phyloP scores from a whole-genome alignment of 441 rosid species.

The Erodium chrysanthum region DNA sequence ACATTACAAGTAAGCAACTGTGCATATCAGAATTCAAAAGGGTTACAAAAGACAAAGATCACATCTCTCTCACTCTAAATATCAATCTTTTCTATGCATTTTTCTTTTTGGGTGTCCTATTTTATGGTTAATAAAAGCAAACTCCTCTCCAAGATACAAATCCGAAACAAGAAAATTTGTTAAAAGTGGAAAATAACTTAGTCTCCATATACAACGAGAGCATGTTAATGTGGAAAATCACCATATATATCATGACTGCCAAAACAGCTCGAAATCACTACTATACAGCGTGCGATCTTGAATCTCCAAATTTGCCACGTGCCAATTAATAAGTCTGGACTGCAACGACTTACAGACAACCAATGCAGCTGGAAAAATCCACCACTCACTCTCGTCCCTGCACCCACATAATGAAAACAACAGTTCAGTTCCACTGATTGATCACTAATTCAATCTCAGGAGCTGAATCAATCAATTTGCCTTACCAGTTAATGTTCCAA shows the following conservation, averaged over 20 bases:
- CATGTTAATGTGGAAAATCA: too few species aligned
- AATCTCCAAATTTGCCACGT: conserved; percentile 90
- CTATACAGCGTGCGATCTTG: conserved; percentile 98
- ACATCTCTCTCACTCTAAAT: background rate
- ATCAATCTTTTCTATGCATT: background rate
- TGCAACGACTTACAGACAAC: conserved; percentile 84
- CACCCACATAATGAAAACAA: too few species aligned
- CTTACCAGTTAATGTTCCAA: conserved; percentile 66
- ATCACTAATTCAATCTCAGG: background rate
- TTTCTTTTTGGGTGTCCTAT: background rate
- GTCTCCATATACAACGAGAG: too few species aligned
- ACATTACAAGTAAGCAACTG: background rate
- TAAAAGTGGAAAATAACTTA: too few species aligned
- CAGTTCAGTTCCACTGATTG: too few species aligned
- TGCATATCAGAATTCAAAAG: background rate
- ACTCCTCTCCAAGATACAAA: background rate
- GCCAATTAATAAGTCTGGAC: conserved; percentile 93
- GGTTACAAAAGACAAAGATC: background rate
- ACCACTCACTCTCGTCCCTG: conserved; percentile 99
- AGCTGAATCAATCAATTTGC: background rate
- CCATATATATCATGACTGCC: conserved; percentile 63
- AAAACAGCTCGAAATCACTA: conserved; percentile 74
- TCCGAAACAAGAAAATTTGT: background rate
- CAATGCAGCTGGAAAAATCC: conserved; percentile 93
- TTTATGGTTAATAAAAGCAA: background rate